These are phyloP conservation scores for Senna siamea DNA, from an alignment of 306 rosid genomes.

Conservation along the genomic window DNA sequence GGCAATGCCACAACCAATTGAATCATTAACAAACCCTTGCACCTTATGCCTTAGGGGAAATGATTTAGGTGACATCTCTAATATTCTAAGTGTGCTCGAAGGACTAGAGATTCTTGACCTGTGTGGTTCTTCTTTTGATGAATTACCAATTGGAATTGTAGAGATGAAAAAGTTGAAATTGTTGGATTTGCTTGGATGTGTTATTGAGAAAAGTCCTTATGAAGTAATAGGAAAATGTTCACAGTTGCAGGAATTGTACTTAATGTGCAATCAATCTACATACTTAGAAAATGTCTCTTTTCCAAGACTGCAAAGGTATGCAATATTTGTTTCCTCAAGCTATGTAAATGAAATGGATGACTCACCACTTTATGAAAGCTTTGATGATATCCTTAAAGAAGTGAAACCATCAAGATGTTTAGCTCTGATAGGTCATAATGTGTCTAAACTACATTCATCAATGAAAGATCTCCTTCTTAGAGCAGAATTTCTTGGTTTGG, in stretches of 20 bases:
- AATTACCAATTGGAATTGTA: neutral
- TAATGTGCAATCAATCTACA: fast-evolving
- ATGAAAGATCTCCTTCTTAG: neutral
- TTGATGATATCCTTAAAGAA: too few species aligned
- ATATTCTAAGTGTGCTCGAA: neutral
- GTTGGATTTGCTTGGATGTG: neutral
- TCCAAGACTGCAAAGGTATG: neutral
- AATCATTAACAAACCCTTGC: neutral
- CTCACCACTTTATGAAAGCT: too few species aligned
- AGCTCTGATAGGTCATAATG: neutral
- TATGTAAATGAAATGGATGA: too few species aligned
- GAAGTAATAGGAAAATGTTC: conserved; percentile 1
- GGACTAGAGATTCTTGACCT: conserved; percentile 6
- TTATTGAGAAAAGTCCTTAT: neutral
- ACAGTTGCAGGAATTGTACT: neutral
- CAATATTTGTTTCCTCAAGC: neutral
- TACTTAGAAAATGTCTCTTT: neutral
- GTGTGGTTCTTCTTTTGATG: neutral
- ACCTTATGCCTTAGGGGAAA: neutral
- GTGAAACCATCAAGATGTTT: too few species aligned
- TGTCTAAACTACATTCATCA: neutral
- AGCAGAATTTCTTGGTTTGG: too few species aligned
- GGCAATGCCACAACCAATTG: neutral
- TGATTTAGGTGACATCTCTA: neutral
- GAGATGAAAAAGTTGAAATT: neutral